Conservation (phyloP, 495 filamentous ascomycete species). For the Daldinia childiae region DNA sequence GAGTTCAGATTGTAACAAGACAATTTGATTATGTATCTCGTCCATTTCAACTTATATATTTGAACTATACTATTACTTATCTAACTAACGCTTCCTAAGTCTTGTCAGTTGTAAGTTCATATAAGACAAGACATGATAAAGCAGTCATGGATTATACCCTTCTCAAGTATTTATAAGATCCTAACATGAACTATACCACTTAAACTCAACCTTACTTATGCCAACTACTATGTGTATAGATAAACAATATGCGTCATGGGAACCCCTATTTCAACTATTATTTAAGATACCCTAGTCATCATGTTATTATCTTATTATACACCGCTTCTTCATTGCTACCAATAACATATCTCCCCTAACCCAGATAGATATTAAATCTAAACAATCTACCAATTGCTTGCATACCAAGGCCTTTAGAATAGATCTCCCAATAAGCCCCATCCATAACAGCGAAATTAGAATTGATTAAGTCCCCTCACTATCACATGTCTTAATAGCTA, state of each 20-base stretch:
- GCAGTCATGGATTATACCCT: not conserved
- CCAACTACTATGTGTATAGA: not conserved
- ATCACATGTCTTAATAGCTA: conserved; percentile 11
- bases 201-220: conserved; percentile 8
- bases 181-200: conserved; percentile 9
- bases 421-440: not conserved
- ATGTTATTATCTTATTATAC: not conserved
- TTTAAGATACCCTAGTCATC: not conserved
- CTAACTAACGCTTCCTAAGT: not conserved
- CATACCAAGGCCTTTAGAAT: not conserved
- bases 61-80: not conserved
- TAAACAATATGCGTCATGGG: conserved; percentile 2
- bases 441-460: not conserved
- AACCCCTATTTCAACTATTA: not conserved
- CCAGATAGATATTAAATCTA: not conserved
- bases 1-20: not conserved
- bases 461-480: not conserved
- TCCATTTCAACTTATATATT: not conserved
- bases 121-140: not conserved
- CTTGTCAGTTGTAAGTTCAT: not conserved
- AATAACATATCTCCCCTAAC: not conserved
- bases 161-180: not conserved
- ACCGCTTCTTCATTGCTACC: not conserved
- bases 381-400: not conserved
- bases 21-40: not conserved